A percentile compares a stretch with the other conserved stretches of the same genome.
These are phyloP conservation scores for Xylaria bambusicola DNA, from an alignment of 495 filamentous ascomycete species.

Conservation along the genomic window DNA sequence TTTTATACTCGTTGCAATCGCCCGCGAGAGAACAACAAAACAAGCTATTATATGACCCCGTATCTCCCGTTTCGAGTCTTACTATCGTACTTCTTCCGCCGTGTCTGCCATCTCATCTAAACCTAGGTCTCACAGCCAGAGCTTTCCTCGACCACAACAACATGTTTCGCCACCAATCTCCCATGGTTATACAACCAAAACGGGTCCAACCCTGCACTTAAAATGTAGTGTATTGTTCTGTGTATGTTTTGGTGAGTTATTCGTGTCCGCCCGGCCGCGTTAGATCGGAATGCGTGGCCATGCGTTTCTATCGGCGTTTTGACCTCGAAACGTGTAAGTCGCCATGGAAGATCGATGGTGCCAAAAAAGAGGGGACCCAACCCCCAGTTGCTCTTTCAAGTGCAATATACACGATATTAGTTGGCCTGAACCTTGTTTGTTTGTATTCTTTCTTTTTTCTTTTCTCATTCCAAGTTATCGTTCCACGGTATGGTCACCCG, in stretches of 20 bases:
- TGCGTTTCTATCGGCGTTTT: conserved; percentile 16
- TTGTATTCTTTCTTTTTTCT: too few species aligned
- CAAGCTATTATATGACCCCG: conserved; percentile 20
- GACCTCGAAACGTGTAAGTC: conserved; percentile 28
- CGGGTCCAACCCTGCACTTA: conserved; percentile 4
- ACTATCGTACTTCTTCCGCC: conserved; percentile 14
- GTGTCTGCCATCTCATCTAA: conserved; percentile 3
- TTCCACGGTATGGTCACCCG: too few species aligned
- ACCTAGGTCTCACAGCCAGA: conserved; percentile 21
- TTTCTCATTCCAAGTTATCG: too few species aligned
- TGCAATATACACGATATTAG: background rate
- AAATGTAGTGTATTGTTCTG: conserved; percentile 14
- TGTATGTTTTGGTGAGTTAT: conserved; percentile 12
- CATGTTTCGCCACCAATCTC: conserved; percentile 3
- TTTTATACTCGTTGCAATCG: conserved; percentile 48
- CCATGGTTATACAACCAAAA: conserved; percentile 19
- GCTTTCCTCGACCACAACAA: conserved; percentile 32
- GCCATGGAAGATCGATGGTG: conserved; percentile 12
- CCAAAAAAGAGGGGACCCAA: conserved; percentile 13
- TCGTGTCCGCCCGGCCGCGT: conserved; percentile 3
- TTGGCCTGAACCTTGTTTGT: too few species aligned
- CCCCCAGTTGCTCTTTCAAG: background rate
- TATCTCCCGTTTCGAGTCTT: background rate
- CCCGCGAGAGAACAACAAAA: conserved; percentile 27
- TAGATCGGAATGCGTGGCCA: conserved; percentile 27